Percentiles rank a stretch among this genome's conserved stretches.
phyloP scores from a whole-genome alignment of 1,284 basidiomycete genomes.

The Cryptococcus sp. region DNA sequence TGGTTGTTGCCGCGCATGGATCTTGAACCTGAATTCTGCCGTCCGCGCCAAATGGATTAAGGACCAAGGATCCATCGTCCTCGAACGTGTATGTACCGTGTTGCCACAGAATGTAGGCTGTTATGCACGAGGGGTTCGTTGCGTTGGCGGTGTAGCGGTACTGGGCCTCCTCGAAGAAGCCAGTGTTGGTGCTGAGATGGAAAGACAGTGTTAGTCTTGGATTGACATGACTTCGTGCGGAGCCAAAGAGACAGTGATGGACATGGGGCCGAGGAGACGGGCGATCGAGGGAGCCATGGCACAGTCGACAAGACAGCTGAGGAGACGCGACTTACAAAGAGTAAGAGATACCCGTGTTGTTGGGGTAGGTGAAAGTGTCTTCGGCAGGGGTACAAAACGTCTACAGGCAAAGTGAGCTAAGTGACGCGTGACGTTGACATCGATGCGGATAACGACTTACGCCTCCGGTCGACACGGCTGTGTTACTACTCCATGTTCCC shows the following conservation, averaged over 20 bases:
- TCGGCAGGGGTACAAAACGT: constrained; percentile 80
- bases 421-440: background rate
- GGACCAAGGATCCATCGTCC: constrained; percentile 72
- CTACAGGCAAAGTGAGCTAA: constrained; percentile 53
- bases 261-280: background rate
- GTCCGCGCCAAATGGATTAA: constrained; percentile 69
- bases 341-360: constrained; percentile 77
- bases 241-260: background rate
- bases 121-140: constrained; percentile 59
- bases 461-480: constrained; percentile 74
- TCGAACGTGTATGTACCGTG: constrained; percentile 74
- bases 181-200: constrained; percentile 60
- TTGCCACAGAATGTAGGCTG: constrained; percentile 78
- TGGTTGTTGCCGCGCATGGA: constrained; percentile 79
- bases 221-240: background rate
- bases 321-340: constrained; percentile 72
- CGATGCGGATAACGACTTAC: constrained; percentile 59
- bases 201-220: constrained; percentile 8
- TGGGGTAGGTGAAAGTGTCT: constrained; percentile 75
- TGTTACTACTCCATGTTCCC: constrained; percentile 82
- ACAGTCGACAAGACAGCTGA: background rate
- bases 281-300: background rate
- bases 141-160: constrained; percentile 82
- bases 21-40: constrained; percentile 91
- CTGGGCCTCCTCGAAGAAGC: constrained; percentile 81